Percentiles rank a stretch among this genome's conserved stretches.
Conservation (phyloP, 345 rosid genomes). For the Sonneratia alba region DNA sequence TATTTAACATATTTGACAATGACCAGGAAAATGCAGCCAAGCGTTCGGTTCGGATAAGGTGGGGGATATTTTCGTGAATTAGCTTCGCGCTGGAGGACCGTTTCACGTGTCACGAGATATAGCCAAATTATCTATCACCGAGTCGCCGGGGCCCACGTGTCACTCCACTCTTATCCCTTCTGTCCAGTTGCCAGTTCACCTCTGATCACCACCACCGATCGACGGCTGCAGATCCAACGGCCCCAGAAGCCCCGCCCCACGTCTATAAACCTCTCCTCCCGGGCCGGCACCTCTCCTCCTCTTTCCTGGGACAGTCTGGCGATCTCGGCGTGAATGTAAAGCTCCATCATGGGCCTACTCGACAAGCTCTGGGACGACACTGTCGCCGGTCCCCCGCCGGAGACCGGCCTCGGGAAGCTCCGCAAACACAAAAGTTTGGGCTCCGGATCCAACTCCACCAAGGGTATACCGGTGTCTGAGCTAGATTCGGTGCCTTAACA, state of each 20-base stretch:
- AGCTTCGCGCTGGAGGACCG: no score
- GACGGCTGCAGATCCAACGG: slow-evolving; percentile 7
- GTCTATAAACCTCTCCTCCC: slow-evolving; percentile 19
- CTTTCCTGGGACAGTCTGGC: background rate
- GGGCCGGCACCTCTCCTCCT: background rate
- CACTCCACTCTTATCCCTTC: background rate
- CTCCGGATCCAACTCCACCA: slow-evolving; percentile 60
- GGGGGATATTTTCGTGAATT: no score
- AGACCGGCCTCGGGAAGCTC: slow-evolving; percentile 90
- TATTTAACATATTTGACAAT: no score
- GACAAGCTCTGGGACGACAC: slow-evolving; percentile 98
- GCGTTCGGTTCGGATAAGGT: no score
- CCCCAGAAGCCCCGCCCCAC: slow-evolving; percentile 1
- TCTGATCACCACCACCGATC: slow-evolving; percentile 18
- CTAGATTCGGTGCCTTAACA: background rate
- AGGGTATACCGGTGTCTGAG: slow-evolving; percentile 41
- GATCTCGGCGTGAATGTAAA: background rate
- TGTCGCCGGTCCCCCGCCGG: slow-evolving; percentile 93
- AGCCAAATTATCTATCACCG: background rate
- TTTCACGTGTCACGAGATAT: no score
- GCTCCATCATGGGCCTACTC: slow-evolving; percentile 53
- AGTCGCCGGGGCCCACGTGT: slow-evolving; percentile 3
- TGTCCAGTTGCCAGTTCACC: slow-evolving; percentile 38
- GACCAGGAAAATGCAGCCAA: no score
- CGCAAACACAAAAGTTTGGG: slow-evolving; percentile 56